Evolutionary conservation across 1,139 yeast species (phyloP), one percentile per base, ranked within the genome.

Genomic region (Scheffersomyces titani): DNA sequence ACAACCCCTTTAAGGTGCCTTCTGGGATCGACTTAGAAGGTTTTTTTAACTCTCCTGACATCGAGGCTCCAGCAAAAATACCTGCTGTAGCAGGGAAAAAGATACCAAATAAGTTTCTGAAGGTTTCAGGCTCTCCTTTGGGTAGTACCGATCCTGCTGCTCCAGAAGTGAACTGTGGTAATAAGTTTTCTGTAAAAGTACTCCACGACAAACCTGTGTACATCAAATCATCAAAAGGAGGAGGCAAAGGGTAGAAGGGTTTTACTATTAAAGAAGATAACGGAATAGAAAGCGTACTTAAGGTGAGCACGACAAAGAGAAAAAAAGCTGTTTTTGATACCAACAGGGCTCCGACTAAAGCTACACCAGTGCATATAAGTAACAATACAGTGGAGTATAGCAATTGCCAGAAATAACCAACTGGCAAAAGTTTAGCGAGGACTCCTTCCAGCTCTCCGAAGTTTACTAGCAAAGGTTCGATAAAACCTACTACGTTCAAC

Each of bases 81-180:
- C 99, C 99, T 2, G 98, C 97, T 0, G 98, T 93, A 0, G 99
- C 97, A 16, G 99, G 98, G 76, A 94, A 94, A 70, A 94, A 91
- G 54, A 94, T 90, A 2, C 98, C 98, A 81, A 94, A 94, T 63
- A 94, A 74, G 68, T 90, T 89, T 57, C 88, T 84, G 67, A 93
- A 92, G 1, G 87, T 90, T 70, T 93, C 98, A 2, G 76, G 74
- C 6, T 69, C 68, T 20, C 80, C 84, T 0, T 81, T 78, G 3
- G 83, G 78, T 54, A 83, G 74, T 47, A 88, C 86, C 11, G 97
- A 89, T 0, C 98, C 98, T 3, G 97, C 98, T 5, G 98, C 98
- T 18, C 96, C 96, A 52, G 84, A 80, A 0, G 98, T 92, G 68
- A 92, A 92, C 53, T 84, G 80, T 0, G 98, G 98, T 64, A 83